Conservation (phyloP, 2,329 filamentous ascomycete genomes). For the Penicillium polonicum region DNA sequence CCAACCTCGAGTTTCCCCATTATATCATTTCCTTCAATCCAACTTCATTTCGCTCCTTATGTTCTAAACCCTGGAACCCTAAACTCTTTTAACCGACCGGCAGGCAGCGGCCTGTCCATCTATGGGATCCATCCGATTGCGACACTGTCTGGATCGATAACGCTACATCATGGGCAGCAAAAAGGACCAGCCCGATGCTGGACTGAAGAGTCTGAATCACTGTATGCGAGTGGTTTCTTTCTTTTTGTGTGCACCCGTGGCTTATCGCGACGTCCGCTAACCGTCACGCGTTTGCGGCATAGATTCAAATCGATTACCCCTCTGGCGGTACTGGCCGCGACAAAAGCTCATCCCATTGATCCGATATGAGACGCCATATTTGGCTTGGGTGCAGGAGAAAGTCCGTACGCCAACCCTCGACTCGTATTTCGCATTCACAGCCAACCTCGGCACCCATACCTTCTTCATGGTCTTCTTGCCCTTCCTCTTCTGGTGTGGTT, state of each 20-base stretch:
- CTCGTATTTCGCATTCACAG: constrained; percentile 94
- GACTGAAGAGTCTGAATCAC: constrained; percentile 75
- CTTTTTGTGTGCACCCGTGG: background rate
- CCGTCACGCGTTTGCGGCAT: constrained; percentile 11
- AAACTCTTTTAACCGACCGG: constrained; percentile 12
- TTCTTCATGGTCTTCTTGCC: constrained; percentile 97
- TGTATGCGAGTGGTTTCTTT: constrained; percentile 47
- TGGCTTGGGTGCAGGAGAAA: constrained; percentile 79
- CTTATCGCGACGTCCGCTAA: constrained; percentile 12
- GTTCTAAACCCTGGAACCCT: constrained; percentile 12
- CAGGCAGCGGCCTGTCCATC: constrained; percentile 25
- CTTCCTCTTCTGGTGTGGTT: constrained; percentile 95
- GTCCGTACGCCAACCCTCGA: constrained; percentile 82
- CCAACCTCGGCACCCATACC: constrained; percentile 94
- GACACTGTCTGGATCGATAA: constrained; percentile 18
- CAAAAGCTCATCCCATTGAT: constrained; percentile 80
- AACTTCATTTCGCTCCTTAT: constrained; percentile 27
- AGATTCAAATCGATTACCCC: constrained; percentile 81
- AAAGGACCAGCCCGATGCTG: constrained; percentile 56
- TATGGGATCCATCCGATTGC: constrained; percentile 27
- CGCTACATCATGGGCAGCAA: constrained; percentile 38
- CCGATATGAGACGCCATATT: constrained; percentile 91
- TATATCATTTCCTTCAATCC: constrained; percentile 8
- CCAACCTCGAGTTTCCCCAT: background rate
- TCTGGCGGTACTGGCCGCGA: constrained; percentile 84